Evolutionary conservation across 768 basidiomycete species (phyloP).

Genomic region (Trametes cubensis): DNA sequence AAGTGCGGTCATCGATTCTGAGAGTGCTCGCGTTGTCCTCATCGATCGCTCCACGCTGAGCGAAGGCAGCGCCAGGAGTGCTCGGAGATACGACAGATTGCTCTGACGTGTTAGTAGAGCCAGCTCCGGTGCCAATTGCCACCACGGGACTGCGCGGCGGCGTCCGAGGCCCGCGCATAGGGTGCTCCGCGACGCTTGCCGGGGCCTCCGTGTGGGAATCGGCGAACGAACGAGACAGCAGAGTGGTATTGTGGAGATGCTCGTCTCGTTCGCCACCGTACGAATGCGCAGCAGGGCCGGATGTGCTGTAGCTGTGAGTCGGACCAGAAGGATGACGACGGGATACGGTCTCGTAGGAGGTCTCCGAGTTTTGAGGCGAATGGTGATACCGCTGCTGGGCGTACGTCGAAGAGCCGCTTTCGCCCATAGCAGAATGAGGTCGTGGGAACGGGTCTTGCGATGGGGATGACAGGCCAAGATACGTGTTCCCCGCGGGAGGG

Average conservation of each 20-base stretch:
- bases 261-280: slow-evolving; percentile 8
- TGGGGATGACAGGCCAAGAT: slow-evolving; percentile 38
- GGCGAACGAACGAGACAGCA: slow-evolving; percentile 6
- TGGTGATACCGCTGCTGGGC: slow-evolving; percentile 15
- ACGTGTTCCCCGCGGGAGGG: slow-evolving; percentile 3
- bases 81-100: not conserved
- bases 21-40: slow-evolving; percentile 17
- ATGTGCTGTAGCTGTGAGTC: slow-evolving; percentile 11
- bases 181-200: not conserved
- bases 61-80: slow-evolving; percentile 16
- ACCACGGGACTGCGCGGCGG: slow-evolving; percentile 67
- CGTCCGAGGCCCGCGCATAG: slow-evolving; percentile 30
- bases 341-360: slow-evolving; percentile 2
- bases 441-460: slow-evolving; percentile 60
- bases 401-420: slow-evolving; percentile 41
- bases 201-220: slow-evolving; percentile 6
- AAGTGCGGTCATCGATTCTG: slow-evolving; percentile 17
- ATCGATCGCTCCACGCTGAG: slow-evolving; percentile 15
- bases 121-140: slow-evolving; percentile 42
- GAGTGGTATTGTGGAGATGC: not conserved
- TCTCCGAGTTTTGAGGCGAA: slow-evolving; percentile 19
- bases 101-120: slow-evolving; percentile 33
- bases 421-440: slow-evolving; percentile 65
- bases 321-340: slow-evolving; percentile 5
- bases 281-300: slow-evolving; percentile 4